A percentile compares a stretch with the other conserved stretches of the same genome.
Evolutionary conservation across 305 asterid species (phyloP).

Genomic region (Withania somnifera): DNA sequence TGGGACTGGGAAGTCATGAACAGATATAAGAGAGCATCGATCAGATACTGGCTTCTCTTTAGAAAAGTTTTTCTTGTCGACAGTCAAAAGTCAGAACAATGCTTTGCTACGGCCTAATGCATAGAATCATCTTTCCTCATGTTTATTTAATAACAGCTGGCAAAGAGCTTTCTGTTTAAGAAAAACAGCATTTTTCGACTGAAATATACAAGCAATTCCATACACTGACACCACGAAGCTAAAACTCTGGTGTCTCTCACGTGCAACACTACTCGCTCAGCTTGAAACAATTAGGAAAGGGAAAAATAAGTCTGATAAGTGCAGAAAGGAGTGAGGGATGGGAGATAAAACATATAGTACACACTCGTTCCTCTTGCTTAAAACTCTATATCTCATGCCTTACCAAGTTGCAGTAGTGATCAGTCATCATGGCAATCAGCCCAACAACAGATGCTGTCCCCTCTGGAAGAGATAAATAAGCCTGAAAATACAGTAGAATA

Average conservation of each 20-base stretch:
- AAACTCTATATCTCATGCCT: constrained; percentile 7
- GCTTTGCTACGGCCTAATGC: background rate
- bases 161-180: background rate
- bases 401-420: constrained; percentile 88
- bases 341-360: background rate
- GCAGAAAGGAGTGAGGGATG: background rate
- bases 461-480: constrained; percentile 92
- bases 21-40: background rate
- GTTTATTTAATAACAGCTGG: background rate
- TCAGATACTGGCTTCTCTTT: background rate
- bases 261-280: background rate
- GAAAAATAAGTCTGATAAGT: too few species aligned
- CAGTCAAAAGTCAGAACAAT: background rate
- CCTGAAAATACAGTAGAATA: constrained; percentile 41
- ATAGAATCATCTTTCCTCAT: background rate
- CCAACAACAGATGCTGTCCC: constrained; percentile 90
- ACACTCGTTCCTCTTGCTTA: background rate
- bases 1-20: background rate
- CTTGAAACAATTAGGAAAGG: background rate
- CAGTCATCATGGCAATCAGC: constrained; percentile 92
- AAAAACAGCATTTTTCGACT: background rate
- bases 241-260: background rate
- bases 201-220: background rate
- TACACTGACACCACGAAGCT: background rate
- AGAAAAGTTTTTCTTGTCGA: background rate